Conservation (phyloP, 2,329 filamentous ascomycete species). For the Fusarium vanettenii region DNA sequence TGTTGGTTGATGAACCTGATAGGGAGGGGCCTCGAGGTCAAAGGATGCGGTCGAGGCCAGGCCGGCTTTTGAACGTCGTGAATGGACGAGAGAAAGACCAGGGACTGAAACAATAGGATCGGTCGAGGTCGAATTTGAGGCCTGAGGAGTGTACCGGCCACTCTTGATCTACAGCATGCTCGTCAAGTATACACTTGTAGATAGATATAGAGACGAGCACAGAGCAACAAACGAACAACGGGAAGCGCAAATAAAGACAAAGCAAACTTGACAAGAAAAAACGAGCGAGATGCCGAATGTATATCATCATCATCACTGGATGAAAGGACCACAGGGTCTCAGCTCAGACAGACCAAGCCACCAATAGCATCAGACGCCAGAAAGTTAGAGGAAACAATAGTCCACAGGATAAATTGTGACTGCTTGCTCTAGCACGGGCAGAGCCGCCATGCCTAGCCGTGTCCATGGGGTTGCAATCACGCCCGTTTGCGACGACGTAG, state of each 20-base stretch:
- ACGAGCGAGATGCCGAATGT: conserved; percentile 20
- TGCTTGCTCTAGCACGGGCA: conserved; percentile 7
- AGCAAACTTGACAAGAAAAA: conserved; percentile 3
- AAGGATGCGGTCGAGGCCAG: conserved; percentile 24
- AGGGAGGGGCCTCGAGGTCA: neutral
- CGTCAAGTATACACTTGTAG: neutral
- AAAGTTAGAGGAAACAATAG: neutral
- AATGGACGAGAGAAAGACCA: neutral
- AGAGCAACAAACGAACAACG: conserved; percentile 9
- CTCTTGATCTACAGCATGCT: conserved; percentile 19
- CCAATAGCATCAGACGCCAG: neutral
- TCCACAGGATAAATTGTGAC: neutral
- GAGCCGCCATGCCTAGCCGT: conserved; percentile 24
- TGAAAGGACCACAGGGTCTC: conserved; percentile 17
- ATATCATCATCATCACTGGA: conserved; percentile 27
- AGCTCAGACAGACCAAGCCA: conserved; percentile 17
- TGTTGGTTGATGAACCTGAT: conserved; percentile 6
- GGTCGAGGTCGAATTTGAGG: neutral
- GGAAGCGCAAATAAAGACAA: conserved; percentile 9
- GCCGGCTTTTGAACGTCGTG: conserved; percentile 34
- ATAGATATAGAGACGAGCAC: neutral
- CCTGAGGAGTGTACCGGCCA: conserved; percentile 21
- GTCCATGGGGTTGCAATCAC: conserved; percentile 2
- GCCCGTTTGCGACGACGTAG: neutral
- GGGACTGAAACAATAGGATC: neutral